phyloP scores from a whole-genome alignment of 1,284 basidiomycete species.

The Athelia sp. region DNA sequence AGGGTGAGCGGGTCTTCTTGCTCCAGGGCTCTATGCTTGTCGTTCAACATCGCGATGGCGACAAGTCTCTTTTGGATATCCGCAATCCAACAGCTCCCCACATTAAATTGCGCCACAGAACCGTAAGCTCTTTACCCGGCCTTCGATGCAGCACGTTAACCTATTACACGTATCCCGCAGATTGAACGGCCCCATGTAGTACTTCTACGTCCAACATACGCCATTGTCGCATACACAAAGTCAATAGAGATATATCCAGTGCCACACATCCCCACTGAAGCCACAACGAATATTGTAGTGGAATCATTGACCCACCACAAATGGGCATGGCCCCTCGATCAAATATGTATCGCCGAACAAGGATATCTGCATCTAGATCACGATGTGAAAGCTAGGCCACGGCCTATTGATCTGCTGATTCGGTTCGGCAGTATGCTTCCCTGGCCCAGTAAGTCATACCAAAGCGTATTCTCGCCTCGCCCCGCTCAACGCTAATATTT shows the following conservation, averaged over 20 bases:
- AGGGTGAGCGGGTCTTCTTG: background rate
- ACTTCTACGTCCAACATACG: slow-evolving; percentile 28
- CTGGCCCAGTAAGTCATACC: slow-evolving; percentile 39
- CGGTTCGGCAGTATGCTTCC: slow-evolving; percentile 58
- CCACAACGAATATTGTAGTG: slow-evolving; percentile 18
- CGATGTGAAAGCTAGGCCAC: slow-evolving; percentile 7
- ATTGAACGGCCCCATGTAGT: slow-evolving; percentile 31
- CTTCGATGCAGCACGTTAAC: slow-evolving; percentile 13
- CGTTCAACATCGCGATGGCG: background rate
- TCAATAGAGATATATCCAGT: slow-evolving; percentile 36
- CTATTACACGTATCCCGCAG: slow-evolving; percentile 14
- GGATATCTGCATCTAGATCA: slow-evolving; percentile 15
- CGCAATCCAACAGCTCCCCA: background rate
- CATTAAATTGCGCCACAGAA: background rate
- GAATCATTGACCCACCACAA: slow-evolving; percentile 39
- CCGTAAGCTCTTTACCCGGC: slow-evolving; percentile 11
- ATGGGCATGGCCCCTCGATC: slow-evolving; percentile 55
- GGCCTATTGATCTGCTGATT: slow-evolving; percentile 44
- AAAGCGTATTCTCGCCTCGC: too few relatives aligned
- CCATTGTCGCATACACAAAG: slow-evolving; percentile 34
- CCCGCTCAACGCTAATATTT: too few relatives aligned
- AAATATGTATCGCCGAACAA: slow-evolving; percentile 31
- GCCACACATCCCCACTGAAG: slow-evolving; percentile 11
- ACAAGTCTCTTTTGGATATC: background rate
- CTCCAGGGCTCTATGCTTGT: background rate